A percentile compares a stretch with the other conserved stretches of the same genome.
Evolutionary conservation across 352 stramenopile species (phyloP).

Genomic region (Globisporangium radiosum): DNA sequence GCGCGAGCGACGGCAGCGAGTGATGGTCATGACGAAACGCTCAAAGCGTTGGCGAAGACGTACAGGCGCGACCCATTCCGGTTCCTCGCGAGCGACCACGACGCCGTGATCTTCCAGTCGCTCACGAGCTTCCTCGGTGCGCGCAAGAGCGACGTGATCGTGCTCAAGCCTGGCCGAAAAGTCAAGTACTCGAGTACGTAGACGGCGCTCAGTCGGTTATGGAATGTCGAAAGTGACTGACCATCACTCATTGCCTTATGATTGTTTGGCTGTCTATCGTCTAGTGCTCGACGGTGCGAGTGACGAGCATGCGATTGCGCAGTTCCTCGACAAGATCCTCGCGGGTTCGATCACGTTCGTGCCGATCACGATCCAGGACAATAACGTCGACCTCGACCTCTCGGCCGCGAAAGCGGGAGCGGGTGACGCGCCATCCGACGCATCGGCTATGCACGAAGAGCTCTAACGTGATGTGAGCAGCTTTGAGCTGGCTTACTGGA

Average conservation of each 20-base stretch:
- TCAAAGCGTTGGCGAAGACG: constrained; percentile 65
- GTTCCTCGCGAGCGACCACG: constrained; percentile 40
- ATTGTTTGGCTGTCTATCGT: too few relatives aligned
- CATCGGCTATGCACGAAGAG: background rate
- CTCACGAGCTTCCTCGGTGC: constrained; percentile 31
- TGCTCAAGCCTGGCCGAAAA: constrained; percentile 53
- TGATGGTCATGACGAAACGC: constrained; percentile 13
- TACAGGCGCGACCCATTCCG: constrained; percentile 70
- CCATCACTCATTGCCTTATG: too few relatives aligned
- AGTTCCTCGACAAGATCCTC: constrained; percentile 61
- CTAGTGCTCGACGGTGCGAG: constrained; percentile 6
- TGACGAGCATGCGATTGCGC: constrained; percentile 27
- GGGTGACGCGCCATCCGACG: background rate
- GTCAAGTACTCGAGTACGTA: constrained; percentile 58
- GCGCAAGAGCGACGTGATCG: constrained; percentile 24
- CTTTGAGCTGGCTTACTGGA: too few relatives aligned
- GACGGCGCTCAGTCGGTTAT: too few relatives aligned
- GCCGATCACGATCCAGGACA: constrained; percentile 6
- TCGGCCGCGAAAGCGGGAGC: background rate
- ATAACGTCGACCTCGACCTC: constrained; percentile 8
- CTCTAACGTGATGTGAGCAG: background rate
- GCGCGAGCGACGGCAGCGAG: constrained; percentile 17
- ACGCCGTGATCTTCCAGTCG: constrained; percentile 28
- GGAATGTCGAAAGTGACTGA: too few relatives aligned
- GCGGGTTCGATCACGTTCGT: constrained; percentile 50